Conservation (phyloP, 2,329 filamentous ascomycete species). For the Boeremia lycopersici region DNA sequence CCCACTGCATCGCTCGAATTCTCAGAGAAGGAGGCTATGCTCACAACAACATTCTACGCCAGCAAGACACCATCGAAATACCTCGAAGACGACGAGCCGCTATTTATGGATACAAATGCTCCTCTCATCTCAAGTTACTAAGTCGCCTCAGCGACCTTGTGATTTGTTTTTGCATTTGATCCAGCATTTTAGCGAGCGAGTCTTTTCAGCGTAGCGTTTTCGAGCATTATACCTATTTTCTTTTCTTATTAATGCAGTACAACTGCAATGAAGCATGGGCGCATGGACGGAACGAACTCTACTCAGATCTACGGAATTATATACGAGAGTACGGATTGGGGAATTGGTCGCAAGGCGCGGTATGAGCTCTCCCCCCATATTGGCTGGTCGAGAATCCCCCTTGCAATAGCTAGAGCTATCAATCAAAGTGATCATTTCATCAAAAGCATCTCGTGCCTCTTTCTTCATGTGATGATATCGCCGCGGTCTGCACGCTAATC, state of each 20-base stretch:
- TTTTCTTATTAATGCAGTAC: slow-evolving; percentile 23
- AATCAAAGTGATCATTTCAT: slow-evolving; percentile 28
- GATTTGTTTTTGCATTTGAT: slow-evolving; percentile 39
- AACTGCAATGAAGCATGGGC: slow-evolving; percentile 15
- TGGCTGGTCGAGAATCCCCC: slow-evolving; percentile 34
- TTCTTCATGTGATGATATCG: slow-evolving; percentile 27
- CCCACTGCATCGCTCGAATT: slow-evolving; percentile 53
- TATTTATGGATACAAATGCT: slow-evolving; percentile 49
- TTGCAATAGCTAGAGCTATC: slow-evolving; percentile 30
- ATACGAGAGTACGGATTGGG: slow-evolving; percentile 10
- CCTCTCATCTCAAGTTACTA: slow-evolving; percentile 51
- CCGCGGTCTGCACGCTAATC: slow-evolving; percentile 25
- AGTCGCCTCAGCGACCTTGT: slow-evolving; percentile 38
- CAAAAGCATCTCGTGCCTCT: slow-evolving; percentile 12
- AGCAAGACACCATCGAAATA: slow-evolving; percentile 46
- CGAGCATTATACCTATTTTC: slow-evolving; percentile 40
- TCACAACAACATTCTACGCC: slow-evolving; percentile 54
- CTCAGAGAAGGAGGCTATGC: slow-evolving; percentile 55
- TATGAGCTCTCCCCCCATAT: slow-evolving; percentile 32
- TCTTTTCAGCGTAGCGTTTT: slow-evolving; percentile 38
- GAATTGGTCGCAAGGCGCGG: slow-evolving; percentile 18
- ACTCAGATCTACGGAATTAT: slow-evolving; percentile 16
- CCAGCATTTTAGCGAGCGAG: slow-evolving; percentile 48
- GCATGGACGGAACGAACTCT: slow-evolving; percentile 12
- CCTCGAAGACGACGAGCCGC: slow-evolving; percentile 46